Conservation (phyloP, 2,329 filamentous ascomycete species). For the Pseudogymnoascus sp. region DNA sequence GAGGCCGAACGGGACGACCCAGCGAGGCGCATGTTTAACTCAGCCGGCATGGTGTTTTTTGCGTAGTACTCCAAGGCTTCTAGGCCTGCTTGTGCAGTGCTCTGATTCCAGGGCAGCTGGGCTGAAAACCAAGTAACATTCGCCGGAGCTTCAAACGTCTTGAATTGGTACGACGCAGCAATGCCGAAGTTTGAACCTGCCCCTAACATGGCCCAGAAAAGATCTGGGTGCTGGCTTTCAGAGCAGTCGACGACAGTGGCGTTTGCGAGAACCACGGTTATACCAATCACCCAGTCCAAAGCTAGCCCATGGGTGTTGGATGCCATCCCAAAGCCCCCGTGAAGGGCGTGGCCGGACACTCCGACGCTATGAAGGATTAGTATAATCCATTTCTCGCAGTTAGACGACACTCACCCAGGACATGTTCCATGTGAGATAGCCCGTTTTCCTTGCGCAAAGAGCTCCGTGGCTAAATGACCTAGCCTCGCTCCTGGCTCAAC, state of each 20-base stretch:
- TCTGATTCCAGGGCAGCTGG: conserved; percentile 12
- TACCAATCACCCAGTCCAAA: conserved; percentile 39
- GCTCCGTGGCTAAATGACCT: conserved; percentile 33
- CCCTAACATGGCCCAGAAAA: conserved; percentile 29
- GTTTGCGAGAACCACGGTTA: conserved; percentile 37
- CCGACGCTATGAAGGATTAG: conserved; percentile 28
- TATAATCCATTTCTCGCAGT: not conserved
- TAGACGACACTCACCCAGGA: conserved; percentile 21
- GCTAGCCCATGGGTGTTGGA: conserved; percentile 42
- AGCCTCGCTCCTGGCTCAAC: conserved; percentile 36
- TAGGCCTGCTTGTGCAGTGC: not conserved
- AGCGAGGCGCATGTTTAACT: not conserved
- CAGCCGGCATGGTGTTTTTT: not conserved
- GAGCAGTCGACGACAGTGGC: conserved; percentile 23
- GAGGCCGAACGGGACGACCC: not conserved
- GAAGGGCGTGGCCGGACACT: conserved; percentile 37
- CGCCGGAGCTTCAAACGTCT: conserved; percentile 29
- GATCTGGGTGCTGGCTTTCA: conserved; percentile 19
- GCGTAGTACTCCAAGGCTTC: not conserved
- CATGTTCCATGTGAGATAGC: conserved; percentile 38
- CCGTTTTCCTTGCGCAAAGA: conserved; percentile 29
- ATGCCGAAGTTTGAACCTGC: conserved; percentile 30
- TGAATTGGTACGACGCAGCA: conserved; percentile 23
- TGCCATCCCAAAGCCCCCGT: conserved; percentile 37
- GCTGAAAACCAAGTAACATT: conserved; percentile 19